These are phyloP conservation scores for Mycosphaerelloides madeirae DNA, from an alignment of 2,329 filamentous ascomycete species.

Conservation along the genomic window DNA sequence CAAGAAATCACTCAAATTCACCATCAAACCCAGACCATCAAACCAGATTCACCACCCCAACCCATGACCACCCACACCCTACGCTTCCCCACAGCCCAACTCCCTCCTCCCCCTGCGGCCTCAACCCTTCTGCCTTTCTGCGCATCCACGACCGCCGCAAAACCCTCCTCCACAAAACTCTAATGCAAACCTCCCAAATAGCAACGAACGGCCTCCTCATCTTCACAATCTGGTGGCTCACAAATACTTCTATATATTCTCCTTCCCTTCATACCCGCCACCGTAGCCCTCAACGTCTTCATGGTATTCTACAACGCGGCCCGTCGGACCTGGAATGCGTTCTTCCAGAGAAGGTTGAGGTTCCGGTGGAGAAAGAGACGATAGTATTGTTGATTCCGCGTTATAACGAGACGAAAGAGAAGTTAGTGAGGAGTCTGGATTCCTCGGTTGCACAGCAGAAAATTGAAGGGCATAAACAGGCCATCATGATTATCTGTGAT, in stretches of 20 bases:
- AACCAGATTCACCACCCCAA: too few species aligned
- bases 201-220: background rate
- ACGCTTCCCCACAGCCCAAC: too few species aligned
- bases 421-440: background rate
- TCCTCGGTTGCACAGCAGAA: background rate
- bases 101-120: too few species aligned
- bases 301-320: background rate
- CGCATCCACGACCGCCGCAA: too few species aligned
- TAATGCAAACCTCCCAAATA: background rate
- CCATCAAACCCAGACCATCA: too few species aligned
- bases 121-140: too few species aligned
- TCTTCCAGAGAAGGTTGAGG: background rate
- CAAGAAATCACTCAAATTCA: too few species aligned
- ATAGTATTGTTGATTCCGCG: slow-evolving; percentile 1
- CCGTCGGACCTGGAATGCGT: background rate
- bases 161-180: too few species aligned
- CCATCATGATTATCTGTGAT: slow-evolving; percentile 3
- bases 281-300: background rate
- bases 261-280: slow-evolving; percentile 1
- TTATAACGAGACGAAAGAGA: slow-evolving; percentile 5
- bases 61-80: too few species aligned
- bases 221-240: slow-evolving; percentile 2
- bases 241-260: background rate
- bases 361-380: background rate
- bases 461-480: slow-evolving; percentile 1